Evolutionary conservation across 1,139 yeast species (phyloP), one percentile per base, ranked within the genome.

Genomic region (Candida mesenterica): DNA sequence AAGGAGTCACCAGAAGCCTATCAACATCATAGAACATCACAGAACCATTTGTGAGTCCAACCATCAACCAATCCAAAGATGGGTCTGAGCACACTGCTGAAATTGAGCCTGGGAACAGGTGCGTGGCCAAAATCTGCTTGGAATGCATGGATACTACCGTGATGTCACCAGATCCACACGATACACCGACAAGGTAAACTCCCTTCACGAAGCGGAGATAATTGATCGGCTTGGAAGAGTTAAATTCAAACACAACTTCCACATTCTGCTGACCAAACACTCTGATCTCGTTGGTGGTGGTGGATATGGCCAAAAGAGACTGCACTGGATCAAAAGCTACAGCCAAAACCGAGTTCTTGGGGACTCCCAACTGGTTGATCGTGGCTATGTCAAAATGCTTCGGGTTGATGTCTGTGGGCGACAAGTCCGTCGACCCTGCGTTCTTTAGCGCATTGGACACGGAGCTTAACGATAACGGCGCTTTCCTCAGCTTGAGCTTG

Each of bases 261-360:
- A 90, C 96, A 35, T 84, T 78, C 33, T 82, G 79, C 53, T 85
- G 92, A 2, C 98, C 98, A 51, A 79, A 82, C 4, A 92, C 83
- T 47, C 87, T 79, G 15, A 92, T 72, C 33, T 78, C 79, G 31
- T 89, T 87, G 9, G 61, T 56, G 28, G 71, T 77, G 0, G 96
- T 88, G 3, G 94, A 82, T 0, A 88, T 65, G 0, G 97, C 97
- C 46, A 89, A 59, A 29, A 92, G 68, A 33, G 95, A 79, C 55
- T 92, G 98, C 1, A 87, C 82, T 1, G 95, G 95, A 56, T 92
- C 97, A 57, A 72, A 86, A 0, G 95, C 95, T 29, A 81, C 60
- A 0, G 86, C 79, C 17, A 77, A 62, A 3, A 86, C 75, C 23
- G 68, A 57, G 45, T 65, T 55, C 28, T 52, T 47, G 27, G 71